Evolutionary conservation across 352 stramenopile species (phyloP).

Genomic region (Discostella stelligera): DNA sequence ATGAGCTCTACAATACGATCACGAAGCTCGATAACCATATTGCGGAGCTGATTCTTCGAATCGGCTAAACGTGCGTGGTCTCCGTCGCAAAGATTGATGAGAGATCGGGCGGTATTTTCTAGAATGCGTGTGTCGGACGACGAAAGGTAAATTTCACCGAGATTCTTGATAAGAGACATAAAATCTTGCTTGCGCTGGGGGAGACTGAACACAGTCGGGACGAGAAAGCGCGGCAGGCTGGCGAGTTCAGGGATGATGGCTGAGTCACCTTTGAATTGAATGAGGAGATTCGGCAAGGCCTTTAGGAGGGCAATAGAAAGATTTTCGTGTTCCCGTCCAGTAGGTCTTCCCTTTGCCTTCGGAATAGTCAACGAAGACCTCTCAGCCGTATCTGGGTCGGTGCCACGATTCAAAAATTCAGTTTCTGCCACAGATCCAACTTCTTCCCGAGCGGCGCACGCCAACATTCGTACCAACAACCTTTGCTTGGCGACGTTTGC

Average conservation of each 20-base stretch:
- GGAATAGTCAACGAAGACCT: slow-evolving; percentile 5
- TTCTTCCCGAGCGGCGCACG: slow-evolving; percentile 57
- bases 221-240: slow-evolving; percentile 66
- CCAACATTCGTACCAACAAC: slow-evolving; percentile 73
- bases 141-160: slow-evolving; percentile 66
- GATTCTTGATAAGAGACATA: slow-evolving; percentile 63
- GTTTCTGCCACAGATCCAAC: slow-evolving; percentile 44
- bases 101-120: slow-evolving; percentile 50
- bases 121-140: slow-evolving; percentile 66
- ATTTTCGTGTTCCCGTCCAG: slow-evolving; percentile 44
- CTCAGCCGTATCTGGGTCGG: slow-evolving; percentile 19
- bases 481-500: slow-evolving; percentile 67
- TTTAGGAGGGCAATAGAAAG: slow-evolving; percentile 68
- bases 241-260: slow-evolving; percentile 59
- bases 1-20: slow-evolving; percentile 62
- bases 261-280: slow-evolving; percentile 72
- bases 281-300: slow-evolving; percentile 67
- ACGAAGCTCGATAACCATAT: slow-evolving; percentile 51
- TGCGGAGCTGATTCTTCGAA: slow-evolving; percentile 53
- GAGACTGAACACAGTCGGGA: slow-evolving; percentile 65
- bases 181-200: slow-evolving; percentile 73
- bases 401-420: slow-evolving; percentile 34
- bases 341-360: slow-evolving; percentile 28
- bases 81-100: slow-evolving; percentile 57
- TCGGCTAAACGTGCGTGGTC: slow-evolving; percentile 68